phyloP scores from a whole-genome alignment of 345 rosid species.

The Sisymbrium altissimum region DNA sequence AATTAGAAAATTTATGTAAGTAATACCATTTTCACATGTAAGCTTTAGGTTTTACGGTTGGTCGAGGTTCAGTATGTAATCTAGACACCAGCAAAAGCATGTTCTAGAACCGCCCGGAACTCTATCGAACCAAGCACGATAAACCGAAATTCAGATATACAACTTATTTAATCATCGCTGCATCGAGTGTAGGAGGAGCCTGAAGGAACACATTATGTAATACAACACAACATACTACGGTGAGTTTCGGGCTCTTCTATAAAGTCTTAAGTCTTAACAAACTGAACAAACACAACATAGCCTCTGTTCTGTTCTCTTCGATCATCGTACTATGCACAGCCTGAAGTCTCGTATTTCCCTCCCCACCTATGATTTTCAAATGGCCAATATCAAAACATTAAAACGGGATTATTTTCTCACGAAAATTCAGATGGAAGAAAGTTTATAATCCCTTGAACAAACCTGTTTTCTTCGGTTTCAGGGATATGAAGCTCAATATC shows the following conservation, averaged over 20 bases:
- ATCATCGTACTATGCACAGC: slow-evolving; percentile 35
- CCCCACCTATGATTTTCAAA: slow-evolving; percentile 57
- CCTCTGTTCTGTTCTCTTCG: slow-evolving; percentile 9
- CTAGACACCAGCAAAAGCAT: neutral
- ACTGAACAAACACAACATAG: neutral
- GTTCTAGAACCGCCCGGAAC: neutral
- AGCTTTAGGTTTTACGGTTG: neutral
- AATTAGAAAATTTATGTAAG: neutral
- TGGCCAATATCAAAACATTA: neutral
- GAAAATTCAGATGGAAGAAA: neutral
- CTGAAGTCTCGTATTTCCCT: slow-evolving; percentile 66
- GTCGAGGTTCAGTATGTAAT: neutral
- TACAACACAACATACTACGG: neutral
- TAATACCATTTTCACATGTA: neutral
- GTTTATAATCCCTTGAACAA: neutral
- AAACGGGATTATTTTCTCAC: neutral
- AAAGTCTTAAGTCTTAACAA: neutral
- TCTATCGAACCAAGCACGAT: neutral
- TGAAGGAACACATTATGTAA: neutral
- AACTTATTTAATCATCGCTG: slow-evolving; percentile 1
- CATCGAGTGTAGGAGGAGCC: neutral
- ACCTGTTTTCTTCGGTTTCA: slow-evolving; percentile 67
- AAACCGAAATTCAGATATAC: neutral
- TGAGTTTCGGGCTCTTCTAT: neutral
- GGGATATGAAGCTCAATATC: slow-evolving; percentile 75